phyloP scores from a whole-genome alignment of 1,139 yeast species.

The Spathaspora sp. region DNA sequence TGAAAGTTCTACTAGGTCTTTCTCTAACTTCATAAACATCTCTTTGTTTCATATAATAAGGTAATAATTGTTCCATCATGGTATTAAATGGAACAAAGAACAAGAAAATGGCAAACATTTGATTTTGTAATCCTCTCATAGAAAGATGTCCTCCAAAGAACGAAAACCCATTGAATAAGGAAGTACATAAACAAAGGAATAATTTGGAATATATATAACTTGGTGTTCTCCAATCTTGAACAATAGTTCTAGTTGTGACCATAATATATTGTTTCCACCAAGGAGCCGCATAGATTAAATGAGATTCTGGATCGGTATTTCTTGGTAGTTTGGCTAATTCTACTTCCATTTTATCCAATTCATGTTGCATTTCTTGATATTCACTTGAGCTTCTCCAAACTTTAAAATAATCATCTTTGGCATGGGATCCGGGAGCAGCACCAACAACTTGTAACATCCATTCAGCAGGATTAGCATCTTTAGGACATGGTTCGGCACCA shows the following conservation, averaged over 20 bases:
- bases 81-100: slow-evolving; percentile 45
- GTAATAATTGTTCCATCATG: slow-evolving; percentile 52
- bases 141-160: slow-evolving; percentile 34
- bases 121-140: slow-evolving; percentile 45
- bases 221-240: slow-evolving; percentile 47
- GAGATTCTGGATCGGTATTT: slow-evolving; percentile 22
- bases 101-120: slow-evolving; percentile 59
- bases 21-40: slow-evolving; percentile 38
- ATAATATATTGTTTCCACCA: slow-evolving; percentile 24
- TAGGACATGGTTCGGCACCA: slow-evolving; percentile 48
- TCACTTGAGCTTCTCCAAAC: slow-evolving; percentile 32
- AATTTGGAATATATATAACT: slow-evolving; percentile 41
- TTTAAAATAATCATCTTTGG: slow-evolving; percentile 30
- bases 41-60: slow-evolving; percentile 32
- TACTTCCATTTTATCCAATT: slow-evolving; percentile 29
- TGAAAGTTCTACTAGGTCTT: slow-evolving; percentile 31
- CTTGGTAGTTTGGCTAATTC: slow-evolving; percentile 29
- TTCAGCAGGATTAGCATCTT: slow-evolving; percentile 53
- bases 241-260: slow-evolving; percentile 26
- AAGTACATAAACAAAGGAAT: slow-evolving; percentile 35
- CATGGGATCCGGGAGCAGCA: slow-evolving; percentile 35
- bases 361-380: slow-evolving; percentile 20
- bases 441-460: slow-evolving; percentile 56
- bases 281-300: slow-evolving; percentile 25
- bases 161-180: slow-evolving; percentile 49